Base-by-base conservation (phyloP, 2,329 filamentous ascomycete species). In the Fusarium sp. region DNA sequence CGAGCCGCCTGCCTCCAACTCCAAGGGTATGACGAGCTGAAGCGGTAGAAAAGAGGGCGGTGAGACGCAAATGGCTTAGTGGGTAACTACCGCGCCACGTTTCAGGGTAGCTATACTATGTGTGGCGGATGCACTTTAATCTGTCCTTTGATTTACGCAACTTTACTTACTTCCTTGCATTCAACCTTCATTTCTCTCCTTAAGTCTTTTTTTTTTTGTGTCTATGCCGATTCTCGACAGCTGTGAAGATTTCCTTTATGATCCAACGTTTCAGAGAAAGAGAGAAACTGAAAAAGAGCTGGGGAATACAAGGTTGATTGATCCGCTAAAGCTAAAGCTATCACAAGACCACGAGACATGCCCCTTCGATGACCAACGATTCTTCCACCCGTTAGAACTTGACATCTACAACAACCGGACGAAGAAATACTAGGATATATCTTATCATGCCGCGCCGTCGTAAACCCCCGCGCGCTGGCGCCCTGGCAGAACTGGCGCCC, bases 401-500 rank as follows among this genome's bases (percentile, higher is more conserved):
- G 21, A 18, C 37, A 25, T 11, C 14, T 43, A 36, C 25, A 43
- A 55, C 35, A 18, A 23, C 33, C 25, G 11, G 20, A 20, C 15
- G 21, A 60, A 53, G 15, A 29, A 15, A 21, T 15, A 15, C 7
- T 17, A 39, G 29, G 10, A 50, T n/a, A n/a, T n/a, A n/a, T 7
- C 5, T 6, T 39, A 36, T 6, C 33, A 87, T 88, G 87, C 76
- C 86, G 40, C 84, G 86, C 61, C 81, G 86, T 59, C 82, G 86
- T 63, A 83, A 84, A 72, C 85, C 87, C 53, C 87, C 86, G 50
- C 85, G 87, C 72, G 80, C 87, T 45, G 87, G 87, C 77, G 87
- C 87, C 69, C 82, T 88, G 39, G 80, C 85, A 53, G 87, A 89
- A 70, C 83, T 89, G n/a, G 86, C 84, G 13, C 87, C 87, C 11